These are phyloP conservation scores for Amaranthus tricolor DNA, from an alignment of 179 eudicot species.

Conservation along the genomic window DNA sequence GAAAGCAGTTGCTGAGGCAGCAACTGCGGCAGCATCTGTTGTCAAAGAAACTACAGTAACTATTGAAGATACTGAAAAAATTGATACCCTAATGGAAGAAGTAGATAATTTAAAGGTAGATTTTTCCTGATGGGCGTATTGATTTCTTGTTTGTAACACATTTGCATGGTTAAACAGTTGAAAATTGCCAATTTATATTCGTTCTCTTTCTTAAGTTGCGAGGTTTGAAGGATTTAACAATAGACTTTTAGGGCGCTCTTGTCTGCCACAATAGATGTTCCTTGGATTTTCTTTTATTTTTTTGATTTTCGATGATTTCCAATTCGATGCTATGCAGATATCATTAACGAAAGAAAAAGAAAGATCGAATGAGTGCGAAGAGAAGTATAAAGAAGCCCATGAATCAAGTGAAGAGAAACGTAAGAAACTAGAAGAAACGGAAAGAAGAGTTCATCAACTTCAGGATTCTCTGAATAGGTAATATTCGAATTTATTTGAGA, in stretches of 20 bases:
- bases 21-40: slow-evolving; percentile 35
- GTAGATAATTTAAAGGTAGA: slow-evolving; percentile 76
- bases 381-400: slow-evolving; percentile 45
- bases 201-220: background rate
- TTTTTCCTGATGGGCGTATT: slow-evolving; percentile 7
- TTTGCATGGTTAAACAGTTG: background rate
- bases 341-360: slow-evolving; percentile 52
- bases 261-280: background rate
- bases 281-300: background rate
- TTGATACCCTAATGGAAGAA: slow-evolving; percentile 60
- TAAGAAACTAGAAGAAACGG: slow-evolving; percentile 70
- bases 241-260: background rate
- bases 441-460: slow-evolving; percentile 63
- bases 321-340: slow-evolving; percentile 30
- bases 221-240: background rate
- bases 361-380: slow-evolving; percentile 62
- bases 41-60: slow-evolving; percentile 69
- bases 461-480: slow-evolving; percentile 74
- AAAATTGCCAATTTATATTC: background rate
- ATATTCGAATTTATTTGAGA: background rate
- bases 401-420: slow-evolving; percentile 57
- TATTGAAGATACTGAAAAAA: slow-evolving; percentile 68
- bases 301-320: background rate
- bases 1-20: slow-evolving; percentile 64
- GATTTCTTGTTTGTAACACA: slow-evolving; percentile 3